Base-by-base conservation (phyloP, 2,329 filamentous ascomycete genomes). In the Gremmenia infestans region DNA sequence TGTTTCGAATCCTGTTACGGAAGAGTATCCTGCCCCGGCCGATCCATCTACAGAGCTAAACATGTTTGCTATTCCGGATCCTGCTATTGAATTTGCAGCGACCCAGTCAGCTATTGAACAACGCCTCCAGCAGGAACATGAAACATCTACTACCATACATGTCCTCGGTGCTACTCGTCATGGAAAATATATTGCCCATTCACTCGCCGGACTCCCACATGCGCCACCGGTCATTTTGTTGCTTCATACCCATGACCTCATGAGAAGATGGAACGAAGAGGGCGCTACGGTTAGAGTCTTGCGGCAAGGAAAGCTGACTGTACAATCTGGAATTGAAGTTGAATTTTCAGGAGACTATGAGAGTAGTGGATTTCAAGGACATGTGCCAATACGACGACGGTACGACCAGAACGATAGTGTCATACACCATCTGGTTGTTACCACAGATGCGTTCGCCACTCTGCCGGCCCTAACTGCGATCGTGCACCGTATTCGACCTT, bases 371-470 rank as follows among this genome's bases (percentile, higher is more conserved):
- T 48, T 19, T 45, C 43, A 42, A 51, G 39, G 37, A 35, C 12
- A 14, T 48, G 19, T 36, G 6, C 14, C 22, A 2, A n/a, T 11
- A 17, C 36, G 22, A 17, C 25, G 22, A 48, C 15, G 49, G 39
- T 7, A 35, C 25, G 25, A 36, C 15, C 39, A 23, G 37, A 52
- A 36, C 14, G 17, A 11, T 4, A 4, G 17, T 36, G 42, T 61
- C 2, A 94, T 95, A 53, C 79, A 86, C 63, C 84, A 87, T 63
- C 76, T 94, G 46, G 81, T 95, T 45, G 77, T 94, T 19, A 83
- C 86, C 1, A 83, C 82, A 23, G 85, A 86, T 67, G 79, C 86
- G 1, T 74, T 80, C 11, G 69, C 77, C 37, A 83, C 84, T 0
- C 68, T 83, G 28, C 67, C 74, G 8, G 83, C 85, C 1, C 68